Percentiles rank a stretch among this genome's conserved stretches.
These are phyloP conservation scores for Coemansia javaensis DNA, from an alignment of 192 early-diverging fungal genomes.

Conservation along the genomic window DNA sequence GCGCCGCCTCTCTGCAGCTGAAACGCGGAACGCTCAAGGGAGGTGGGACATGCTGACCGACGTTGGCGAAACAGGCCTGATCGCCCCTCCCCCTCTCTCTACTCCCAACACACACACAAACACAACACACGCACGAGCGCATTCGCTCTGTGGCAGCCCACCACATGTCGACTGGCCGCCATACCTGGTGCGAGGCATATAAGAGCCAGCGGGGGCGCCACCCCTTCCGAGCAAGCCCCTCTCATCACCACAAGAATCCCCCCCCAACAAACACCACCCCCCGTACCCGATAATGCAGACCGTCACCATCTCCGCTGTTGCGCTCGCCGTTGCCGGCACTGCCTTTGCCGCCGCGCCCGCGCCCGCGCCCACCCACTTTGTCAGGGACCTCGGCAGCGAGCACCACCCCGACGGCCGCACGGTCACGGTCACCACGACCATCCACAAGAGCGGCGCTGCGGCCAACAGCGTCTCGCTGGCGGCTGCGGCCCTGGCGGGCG, in stretches of 20 bases:
- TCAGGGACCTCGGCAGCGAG: neutral
- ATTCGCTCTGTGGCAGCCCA: too few species aligned
- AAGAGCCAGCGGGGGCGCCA: too few species aligned
- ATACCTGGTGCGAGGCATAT: too few species aligned
- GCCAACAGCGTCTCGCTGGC: conserved; percentile 39
- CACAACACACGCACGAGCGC: too few species aligned
- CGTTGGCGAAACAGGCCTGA: too few species aligned
- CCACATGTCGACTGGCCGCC: too few species aligned
- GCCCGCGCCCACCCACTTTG: conserved; percentile 16
- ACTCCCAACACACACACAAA: too few species aligned
- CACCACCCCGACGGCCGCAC: conserved; percentile 33
- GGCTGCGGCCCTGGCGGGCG: conserved; percentile 43
- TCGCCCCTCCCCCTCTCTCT: too few species aligned
- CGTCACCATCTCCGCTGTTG: conserved; percentile 26
- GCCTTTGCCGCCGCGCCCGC: conserved; percentile 37
- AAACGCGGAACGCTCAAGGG: too few species aligned
- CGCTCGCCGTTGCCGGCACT: conserved; percentile 38
- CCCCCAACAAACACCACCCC: neutral
- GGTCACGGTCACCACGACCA: conserved; percentile 39
- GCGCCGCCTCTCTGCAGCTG: too few species aligned
- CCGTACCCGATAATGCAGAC: conserved; percentile 33
- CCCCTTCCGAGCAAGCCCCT: too few species aligned
- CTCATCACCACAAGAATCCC: neutral
- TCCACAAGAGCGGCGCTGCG: conserved; percentile 22
- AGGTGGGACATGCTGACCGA: too few species aligned